Percentiles rank a stretch among this genome's conserved stretches.
These are phyloP conservation scores for Collybia sordida DNA, from an alignment of 768 basidiomycete genomes.

Conservation along the genomic window DNA sequence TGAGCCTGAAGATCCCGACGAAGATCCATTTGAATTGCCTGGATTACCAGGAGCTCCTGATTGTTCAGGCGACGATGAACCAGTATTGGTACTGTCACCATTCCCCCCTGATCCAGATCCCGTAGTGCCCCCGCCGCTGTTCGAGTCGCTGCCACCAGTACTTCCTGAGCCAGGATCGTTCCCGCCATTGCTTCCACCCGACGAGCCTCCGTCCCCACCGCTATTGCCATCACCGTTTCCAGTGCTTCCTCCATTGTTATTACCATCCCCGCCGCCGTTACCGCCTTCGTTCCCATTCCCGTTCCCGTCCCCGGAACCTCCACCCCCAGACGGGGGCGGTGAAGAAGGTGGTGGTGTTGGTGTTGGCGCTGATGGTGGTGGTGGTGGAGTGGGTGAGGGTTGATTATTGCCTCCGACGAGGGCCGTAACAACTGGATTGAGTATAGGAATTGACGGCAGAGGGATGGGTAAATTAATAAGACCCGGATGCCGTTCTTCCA, in stretches of 20 bases:
- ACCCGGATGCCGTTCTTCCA: constrained; percentile 34
- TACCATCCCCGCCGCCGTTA: constrained; percentile 7
- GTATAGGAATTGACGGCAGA: constrained; percentile 39
- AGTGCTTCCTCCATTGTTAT: constrained; percentile 6
- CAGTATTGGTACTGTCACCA: constrained; percentile 6
- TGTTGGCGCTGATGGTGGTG: constrained; percentile 9
- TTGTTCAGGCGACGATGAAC: constrained; percentile 3
- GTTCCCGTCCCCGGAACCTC: constrained; percentile 5
- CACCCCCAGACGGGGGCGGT: constrained; percentile 6
- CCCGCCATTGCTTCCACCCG: constrained; percentile 14
- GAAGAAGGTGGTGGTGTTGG: constrained; percentile 9
- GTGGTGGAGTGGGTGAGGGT: constrained; percentile 12
- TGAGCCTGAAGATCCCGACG: not conserved
- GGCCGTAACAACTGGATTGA: constrained; percentile 33
- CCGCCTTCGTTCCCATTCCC: constrained; percentile 10
- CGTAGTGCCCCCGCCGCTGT: constrained; percentile 4
- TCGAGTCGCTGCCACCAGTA: constrained; percentile 5
- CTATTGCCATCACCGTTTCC: constrained; percentile 2
- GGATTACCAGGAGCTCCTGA: not conserved
- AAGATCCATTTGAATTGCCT: not conserved
- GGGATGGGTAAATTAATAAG: constrained; percentile 37
- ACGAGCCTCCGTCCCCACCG: constrained; percentile 6
- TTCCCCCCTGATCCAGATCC: constrained; percentile 1
- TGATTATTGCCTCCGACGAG: constrained; percentile 27
- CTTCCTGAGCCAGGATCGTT: constrained; percentile 1